A percentile compares a stretch with the other conserved stretches of the same genome.
Conservation (phyloP, 1,139 yeast species). For the Kodamaea sp. region DNA sequence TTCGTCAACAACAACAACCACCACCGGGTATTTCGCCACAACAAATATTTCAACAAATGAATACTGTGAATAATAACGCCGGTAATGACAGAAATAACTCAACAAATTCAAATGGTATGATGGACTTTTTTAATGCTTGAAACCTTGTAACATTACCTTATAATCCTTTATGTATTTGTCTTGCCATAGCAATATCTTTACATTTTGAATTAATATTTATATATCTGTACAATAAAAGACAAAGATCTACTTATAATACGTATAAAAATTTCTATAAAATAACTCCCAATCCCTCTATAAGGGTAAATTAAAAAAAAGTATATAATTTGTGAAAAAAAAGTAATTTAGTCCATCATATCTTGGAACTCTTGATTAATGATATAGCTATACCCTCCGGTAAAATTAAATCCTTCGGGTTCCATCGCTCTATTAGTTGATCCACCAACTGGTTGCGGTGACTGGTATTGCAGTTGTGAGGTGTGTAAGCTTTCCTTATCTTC, state of each 20-base stretch:
- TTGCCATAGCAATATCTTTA: background rate
- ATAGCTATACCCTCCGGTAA: conserved; percentile 32
- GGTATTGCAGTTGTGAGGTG: too few relatives aligned
- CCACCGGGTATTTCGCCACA: conserved; percentile 37
- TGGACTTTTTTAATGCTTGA: conserved; percentile 15
- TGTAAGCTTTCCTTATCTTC: too few relatives aligned
- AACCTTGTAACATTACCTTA: conserved; percentile 3
- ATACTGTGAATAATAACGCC: conserved; percentile 12
- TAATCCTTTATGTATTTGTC: background rate
- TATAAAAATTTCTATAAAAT: background rate
- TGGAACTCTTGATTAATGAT: conserved; percentile 41
- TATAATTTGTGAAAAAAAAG: conserved; percentile 1
- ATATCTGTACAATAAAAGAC: conserved; percentile 1
- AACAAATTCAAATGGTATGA: conserved; percentile 11
- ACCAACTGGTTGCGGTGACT: conserved; percentile 1
- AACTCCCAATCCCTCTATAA: background rate
- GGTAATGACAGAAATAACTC: conserved; percentile 9
- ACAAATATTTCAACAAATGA: conserved; percentile 35
- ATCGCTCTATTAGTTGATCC: conserved; percentile 5
- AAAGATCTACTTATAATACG: conserved; percentile 3
- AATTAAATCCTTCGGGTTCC: conserved; percentile 4
- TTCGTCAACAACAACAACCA: conserved; percentile 10
- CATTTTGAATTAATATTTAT: background rate
- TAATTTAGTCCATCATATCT: conserved; percentile 25
- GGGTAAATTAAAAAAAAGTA: background rate